Conservation (phyloP, 768 basidiomycete genomes). For the Clitopilus hobsonii region DNA sequence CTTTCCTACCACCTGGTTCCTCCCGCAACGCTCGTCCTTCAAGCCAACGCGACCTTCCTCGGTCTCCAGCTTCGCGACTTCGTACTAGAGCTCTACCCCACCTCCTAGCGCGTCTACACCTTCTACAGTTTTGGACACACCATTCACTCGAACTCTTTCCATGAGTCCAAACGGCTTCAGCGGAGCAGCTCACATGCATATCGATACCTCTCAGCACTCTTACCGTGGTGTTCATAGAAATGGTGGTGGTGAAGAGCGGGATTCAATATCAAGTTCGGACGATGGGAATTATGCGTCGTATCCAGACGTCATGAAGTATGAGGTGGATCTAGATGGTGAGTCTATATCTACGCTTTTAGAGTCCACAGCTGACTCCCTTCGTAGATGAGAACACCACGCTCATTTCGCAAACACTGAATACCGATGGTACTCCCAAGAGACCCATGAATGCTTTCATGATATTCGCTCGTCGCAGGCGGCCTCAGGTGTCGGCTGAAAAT, state of each 20-base stretch:
- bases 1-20: background rate
- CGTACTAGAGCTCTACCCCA: background rate
- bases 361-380: slow-evolving; percentile 4
- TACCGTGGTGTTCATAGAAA: background rate
- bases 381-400: slow-evolving; percentile 37
- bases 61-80: background rate
- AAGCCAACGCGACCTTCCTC: background rate
- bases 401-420: slow-evolving; percentile 77
- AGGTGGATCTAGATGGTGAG: slow-evolving; percentile 42
- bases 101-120: background rate
- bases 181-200: slow-evolving; percentile 14
- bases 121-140: no score
- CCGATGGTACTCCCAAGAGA: slow-evolving; percentile 84
- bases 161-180: slow-evolving; percentile 27
- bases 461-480: slow-evolving; percentile 76
- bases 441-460: slow-evolving; percentile 97
- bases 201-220: slow-evolving; percentile 19
- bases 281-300: slow-evolving; percentile 41
- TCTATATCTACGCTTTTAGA: no score
- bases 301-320: slow-evolving; percentile 31
- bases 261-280: slow-evolving; percentile 54
- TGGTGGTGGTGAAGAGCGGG: slow-evolving; percentile 35
- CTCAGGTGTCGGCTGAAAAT: slow-evolving; percentile 83
- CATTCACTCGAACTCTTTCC: no score
- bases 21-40: background rate